Percentiles rank a stretch among this genome's conserved stretches.
phyloP scores from a whole-genome alignment of 192 early-diverging fungal species.

The Coemansia sp. region DNA sequence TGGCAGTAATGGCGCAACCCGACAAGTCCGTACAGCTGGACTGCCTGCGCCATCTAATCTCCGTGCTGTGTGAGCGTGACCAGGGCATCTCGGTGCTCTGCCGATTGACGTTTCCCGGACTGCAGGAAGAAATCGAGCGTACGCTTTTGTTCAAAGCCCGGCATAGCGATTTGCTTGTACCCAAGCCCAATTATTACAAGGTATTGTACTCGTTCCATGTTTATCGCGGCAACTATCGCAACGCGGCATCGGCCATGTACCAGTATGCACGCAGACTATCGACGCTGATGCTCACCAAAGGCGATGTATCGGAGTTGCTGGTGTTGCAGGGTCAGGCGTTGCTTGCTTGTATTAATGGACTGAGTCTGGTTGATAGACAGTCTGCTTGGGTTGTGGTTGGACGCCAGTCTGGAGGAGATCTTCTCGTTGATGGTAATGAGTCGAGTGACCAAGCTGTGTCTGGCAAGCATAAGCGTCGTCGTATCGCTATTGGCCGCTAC shows the following conservation, averaged over 20 bases:
- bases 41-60: conserved; percentile 50
- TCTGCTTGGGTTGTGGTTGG: conserved; percentile 54
- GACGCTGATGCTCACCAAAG: conserved; percentile 14
- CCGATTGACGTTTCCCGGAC: conserved; percentile 38
- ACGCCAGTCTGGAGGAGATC: conserved; percentile 6
- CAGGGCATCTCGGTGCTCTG: conserved; percentile 42
- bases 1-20: conserved; percentile 53
- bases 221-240: conserved; percentile 57
- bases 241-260: conserved; percentile 58
- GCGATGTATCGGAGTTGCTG: conserved; percentile 25
- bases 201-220: conserved; percentile 58
- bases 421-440: neutral
- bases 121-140: conserved; percentile 54
- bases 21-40: conserved; percentile 40
- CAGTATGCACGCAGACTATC: conserved; percentile 50
- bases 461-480: conserved; percentile 23
- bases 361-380: conserved; percentile 45
- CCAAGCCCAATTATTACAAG: conserved; percentile 45
- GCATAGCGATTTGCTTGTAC: conserved; percentile 35
- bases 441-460: neutral
- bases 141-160: conserved; percentile 55
- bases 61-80: conserved; percentile 51
- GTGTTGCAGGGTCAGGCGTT: conserved; percentile 42
- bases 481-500: conserved; percentile 38
- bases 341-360: conserved; percentile 45